Conservation (phyloP, 345 rosid species). For the Lenwebbia sp. region DNA sequence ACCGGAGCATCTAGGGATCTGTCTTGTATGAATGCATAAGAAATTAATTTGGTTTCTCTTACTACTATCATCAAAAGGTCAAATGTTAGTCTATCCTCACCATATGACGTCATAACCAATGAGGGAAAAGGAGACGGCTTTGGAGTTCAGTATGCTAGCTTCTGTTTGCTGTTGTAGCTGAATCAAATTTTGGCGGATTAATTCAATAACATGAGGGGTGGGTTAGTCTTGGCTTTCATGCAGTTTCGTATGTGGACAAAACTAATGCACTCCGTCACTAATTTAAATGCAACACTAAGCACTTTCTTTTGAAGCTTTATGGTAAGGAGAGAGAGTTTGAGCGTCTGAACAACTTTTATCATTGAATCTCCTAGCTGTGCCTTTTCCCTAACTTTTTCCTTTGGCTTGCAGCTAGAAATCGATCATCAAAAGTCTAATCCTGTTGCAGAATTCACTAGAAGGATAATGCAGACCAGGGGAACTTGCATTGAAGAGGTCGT, state of each 20-base stretch:
- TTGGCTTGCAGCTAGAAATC: neutral
- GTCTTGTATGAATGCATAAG: neutral
- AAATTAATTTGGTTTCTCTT: neutral
- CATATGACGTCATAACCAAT: neutral
- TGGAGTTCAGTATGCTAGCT: neutral
- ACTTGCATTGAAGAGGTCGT: constrained; percentile 6
- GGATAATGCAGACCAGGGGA: neutral
- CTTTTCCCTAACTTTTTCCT: neutral
- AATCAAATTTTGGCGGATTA: neutral
- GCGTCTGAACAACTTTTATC: neutral
- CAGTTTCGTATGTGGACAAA: neutral
- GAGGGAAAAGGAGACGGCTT: neutral
- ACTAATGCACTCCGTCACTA: neutral
- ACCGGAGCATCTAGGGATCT: too few relatives aligned
- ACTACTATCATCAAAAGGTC: neutral
- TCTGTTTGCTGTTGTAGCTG: neutral
- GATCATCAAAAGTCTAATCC: neutral
- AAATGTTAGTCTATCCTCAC: neutral
- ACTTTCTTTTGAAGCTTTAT: neutral
- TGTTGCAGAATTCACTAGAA: neutral
- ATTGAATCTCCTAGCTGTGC: neutral
- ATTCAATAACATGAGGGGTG: neutral
- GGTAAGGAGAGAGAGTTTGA: neutral
- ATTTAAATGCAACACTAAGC: neutral
- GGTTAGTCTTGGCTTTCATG: neutral